A percentile compares a stretch with the other conserved stretches of the same genome.
These are phyloP conservation scores for Monosporozyma aquatica DNA, from an alignment of 805 yeast genomes.

Conservation along the genomic window DNA sequence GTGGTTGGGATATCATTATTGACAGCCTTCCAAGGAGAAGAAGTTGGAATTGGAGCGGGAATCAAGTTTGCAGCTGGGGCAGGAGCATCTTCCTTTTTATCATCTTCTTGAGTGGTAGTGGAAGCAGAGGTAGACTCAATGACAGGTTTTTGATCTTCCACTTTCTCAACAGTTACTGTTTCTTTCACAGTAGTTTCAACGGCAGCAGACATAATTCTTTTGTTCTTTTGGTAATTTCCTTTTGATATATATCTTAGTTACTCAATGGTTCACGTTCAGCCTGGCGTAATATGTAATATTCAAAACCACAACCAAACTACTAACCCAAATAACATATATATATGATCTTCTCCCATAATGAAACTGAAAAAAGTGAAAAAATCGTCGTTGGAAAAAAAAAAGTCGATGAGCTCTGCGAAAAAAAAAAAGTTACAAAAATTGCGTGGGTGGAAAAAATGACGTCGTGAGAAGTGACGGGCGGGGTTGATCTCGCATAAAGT, in stretches of 20 bases:
- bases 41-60: conserved; percentile 30
- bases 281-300: no score
- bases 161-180: conserved; percentile 1
- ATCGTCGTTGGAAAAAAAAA: not conserved
- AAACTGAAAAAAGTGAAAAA: not conserved
- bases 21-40: conserved; percentile 29
- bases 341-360: no score
- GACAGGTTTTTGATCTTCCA: conserved; percentile 8
- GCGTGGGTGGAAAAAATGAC: conserved; percentile 5
- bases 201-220: not conserved
- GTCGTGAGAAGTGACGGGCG: conserved; percentile 2
- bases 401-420: conserved; percentile 2
- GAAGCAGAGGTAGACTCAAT: no score
- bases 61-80: conserved; percentile 15
- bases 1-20: conserved; percentile 20
- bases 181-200: conserved; percentile 4
- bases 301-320: no score
- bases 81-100: conserved; percentile 7
- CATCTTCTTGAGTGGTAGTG: no score
- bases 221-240: not conserved
- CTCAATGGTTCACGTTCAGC: no score
- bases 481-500: no score
- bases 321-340: no score
- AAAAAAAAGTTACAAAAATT: no score
- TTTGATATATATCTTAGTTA: not conserved